Percentiles rank a stretch among this genome's conserved stretches.
phyloP scores from a whole-genome alignment of 2,329 filamentous ascomycete species.

The Ceratocystis papillata region DNA sequence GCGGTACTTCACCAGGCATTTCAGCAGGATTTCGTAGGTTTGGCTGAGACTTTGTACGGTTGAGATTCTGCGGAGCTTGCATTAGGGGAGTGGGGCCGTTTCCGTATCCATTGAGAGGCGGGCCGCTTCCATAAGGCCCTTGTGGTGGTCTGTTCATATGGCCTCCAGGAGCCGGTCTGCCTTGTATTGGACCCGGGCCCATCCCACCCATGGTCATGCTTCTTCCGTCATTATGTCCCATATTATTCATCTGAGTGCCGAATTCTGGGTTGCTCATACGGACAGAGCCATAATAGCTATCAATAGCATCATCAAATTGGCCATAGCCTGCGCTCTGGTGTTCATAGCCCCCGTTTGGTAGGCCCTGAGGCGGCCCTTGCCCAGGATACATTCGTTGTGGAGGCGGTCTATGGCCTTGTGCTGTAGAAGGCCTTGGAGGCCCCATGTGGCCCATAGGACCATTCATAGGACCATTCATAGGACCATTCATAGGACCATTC shows the following conservation, averaged over 20 bases:
- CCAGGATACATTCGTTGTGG: conserved; percentile 44
- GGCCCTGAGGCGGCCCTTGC: conserved; percentile 33
- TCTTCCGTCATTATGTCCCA: conserved; percentile 21
- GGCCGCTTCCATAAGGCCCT: conserved; percentile 11
- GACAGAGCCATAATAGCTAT: conserved; percentile 27
- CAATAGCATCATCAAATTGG: conserved; percentile 27
- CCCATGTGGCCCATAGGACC: conserved; percentile 17
- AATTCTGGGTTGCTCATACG: conserved; percentile 29
- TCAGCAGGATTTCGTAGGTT: conserved; percentile 60
- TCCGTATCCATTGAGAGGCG: conserved; percentile 7
- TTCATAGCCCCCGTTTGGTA: conserved; percentile 23
- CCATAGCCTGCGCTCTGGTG: conserved; percentile 23
- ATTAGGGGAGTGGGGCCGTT: conserved; percentile 15
- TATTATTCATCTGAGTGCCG: conserved; percentile 22
- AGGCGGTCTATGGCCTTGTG: conserved; percentile 42
- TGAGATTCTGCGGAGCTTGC: conserved; percentile 39
- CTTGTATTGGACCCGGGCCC: conserved; percentile 12
- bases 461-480: not conserved
- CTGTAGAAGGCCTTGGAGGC: conserved; percentile 39
- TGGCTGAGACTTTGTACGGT: conserved; percentile 55
- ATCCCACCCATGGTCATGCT: conserved; percentile 17
- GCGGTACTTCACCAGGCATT: conserved; percentile 55
- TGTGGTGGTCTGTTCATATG: conserved; percentile 21
- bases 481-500: conserved; percentile 5
- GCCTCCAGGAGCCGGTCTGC: conserved; percentile 21